Percentiles rank a stretch among this genome's conserved stretches.
Evolutionary conservation across 768 basidiomycete genomes (phyloP).

Genomic region (Auricularia auricula-judae): DNA sequence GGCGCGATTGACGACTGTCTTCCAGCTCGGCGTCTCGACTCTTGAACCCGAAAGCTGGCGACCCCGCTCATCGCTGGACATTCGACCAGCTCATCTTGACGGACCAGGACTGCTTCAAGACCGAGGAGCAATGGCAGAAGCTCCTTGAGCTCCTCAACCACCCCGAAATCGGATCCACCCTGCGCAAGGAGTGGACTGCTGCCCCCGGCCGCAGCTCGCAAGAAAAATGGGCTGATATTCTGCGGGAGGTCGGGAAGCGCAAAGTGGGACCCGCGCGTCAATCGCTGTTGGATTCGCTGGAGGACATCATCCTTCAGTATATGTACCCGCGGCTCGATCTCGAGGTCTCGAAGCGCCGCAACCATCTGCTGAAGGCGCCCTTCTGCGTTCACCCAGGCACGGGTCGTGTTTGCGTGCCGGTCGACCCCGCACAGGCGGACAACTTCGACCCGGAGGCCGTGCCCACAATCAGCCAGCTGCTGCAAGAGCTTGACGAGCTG

Average conservation of each 20-base stretch:
- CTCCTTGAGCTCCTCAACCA: conserved; percentile 72
- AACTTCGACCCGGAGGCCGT: conserved; percentile 77
- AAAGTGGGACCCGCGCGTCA: background rate
- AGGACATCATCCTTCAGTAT: conserved; percentile 87
- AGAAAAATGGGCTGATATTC: conserved; percentile 65
- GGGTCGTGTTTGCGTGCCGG: conserved; percentile 88
- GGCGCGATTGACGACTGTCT: background rate
- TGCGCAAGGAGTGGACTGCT: conserved; percentile 50
- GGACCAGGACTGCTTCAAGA: conserved; percentile 77
- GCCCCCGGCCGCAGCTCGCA: conserved; percentile 43
- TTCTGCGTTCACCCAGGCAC: conserved; percentile 97
- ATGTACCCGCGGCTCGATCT: conserved; percentile 94
- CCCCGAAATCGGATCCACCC: conserved; percentile 29
- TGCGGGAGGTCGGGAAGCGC: conserved; percentile 6
- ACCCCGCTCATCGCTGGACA: conserved; percentile 21
- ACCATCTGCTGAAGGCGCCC: conserved; percentile 95
- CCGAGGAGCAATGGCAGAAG: conserved; percentile 59
- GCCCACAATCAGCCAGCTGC: conserved; percentile 77
- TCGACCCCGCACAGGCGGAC: conserved; percentile 66
- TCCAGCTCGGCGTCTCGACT: background rate
- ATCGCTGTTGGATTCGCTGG: conserved; percentile 33
- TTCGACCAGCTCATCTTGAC: conserved; percentile 62
- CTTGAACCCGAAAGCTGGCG: background rate
- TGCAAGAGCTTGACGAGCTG: conserved; percentile 59
- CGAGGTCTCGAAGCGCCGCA: conserved; percentile 94